Base-by-base conservation (phyloP, 495 filamentous ascomycete genomes). In the Pyronema omphalodes region DNA sequence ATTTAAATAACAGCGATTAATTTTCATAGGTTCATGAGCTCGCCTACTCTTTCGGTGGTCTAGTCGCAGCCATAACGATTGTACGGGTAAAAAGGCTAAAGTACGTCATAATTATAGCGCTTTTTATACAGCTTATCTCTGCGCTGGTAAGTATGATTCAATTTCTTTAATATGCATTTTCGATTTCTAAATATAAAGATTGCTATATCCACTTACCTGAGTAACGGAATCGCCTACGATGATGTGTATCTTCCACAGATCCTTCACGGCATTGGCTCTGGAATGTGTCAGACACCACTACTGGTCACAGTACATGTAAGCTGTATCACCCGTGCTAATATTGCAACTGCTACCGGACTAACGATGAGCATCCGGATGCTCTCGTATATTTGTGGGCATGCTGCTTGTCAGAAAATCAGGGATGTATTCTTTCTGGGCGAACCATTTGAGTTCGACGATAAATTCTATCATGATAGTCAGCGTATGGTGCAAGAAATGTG, bases 201-300 rank as follows among this genome's bases (percentile, higher is more conserved):
- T 1, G 35, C 19, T 7, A 15, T 50, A 12, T 23, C 11, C 3
- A 34, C 11, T 3, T 50, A 34, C 29, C 17, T 50, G 9, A 1
- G 47, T 23, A 12, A 19, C 18, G n/a, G 9, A 6, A 3, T 35
- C 18, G 19, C 29, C 8, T 36, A 4, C 9, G 19, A 50, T 11
- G 19, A 34, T 17, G 12, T 52, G 9, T 52, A 52, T n/a, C 11
- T 52, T 41, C 50, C 50, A 18, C 50, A 40, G n/a, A 43, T 52
- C 14, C 12, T 52, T n/a, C 50, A 14, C 36, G 36, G 36, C 8
- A 8, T 52, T 9, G 50, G 50, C 12, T 14, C 11, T 34, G 50
- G 50, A 8, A 40, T 52, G 50, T 35, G 39, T 35, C 34, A 52
- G 3, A 52, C 40, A 17, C 37, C 50, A 14, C 11, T 52, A 3